Base-by-base conservation (phyloP, 2,329 filamentous ascomycete genomes). In the Paracorniculantispora psalliotae region DNA sequence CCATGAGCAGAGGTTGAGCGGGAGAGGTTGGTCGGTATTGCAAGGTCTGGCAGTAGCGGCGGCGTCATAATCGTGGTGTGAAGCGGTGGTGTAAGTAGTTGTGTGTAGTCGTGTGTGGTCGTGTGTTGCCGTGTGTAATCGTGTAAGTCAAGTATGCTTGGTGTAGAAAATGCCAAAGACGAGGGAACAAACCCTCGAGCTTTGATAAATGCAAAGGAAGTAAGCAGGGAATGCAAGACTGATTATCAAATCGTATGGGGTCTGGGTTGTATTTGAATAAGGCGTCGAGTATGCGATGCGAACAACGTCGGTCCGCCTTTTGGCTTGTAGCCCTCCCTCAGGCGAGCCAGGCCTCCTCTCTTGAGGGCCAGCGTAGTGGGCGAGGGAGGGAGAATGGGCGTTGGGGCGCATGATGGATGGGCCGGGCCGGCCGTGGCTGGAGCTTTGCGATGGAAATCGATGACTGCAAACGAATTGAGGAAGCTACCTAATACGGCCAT, bases 1-100 rank as follows among this genome's bases (percentile, higher is more conserved):
- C 67, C 69, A 5, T 67, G 65, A 30, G 66, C 67, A 39, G 69
- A 67, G 19, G 70, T 69, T 49, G 71, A 59, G 17, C 49, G 23
- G n/a, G 55, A 58, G 8, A 47, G 26, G 13, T 44, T 17, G 2
- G 37, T 21, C 2, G 35, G 50, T 13, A 53, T 43, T 4, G 37
- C 17, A 19, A 46, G 41, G 21, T 13, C n/a, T 25, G 28, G 41
- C 12, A 26, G 41, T 19, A 19, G 25, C 13, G 43, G 53, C 10
- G 44, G 23, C 19, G 53, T 48, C 53, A 56, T 56, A 19, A 23
- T 28, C 17, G 43, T 12, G 23, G n/a, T 4, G 35, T 37, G 26
- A 17, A 43, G 50, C 10, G 4, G 4, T 13, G 13, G 13, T 46
- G 39, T 35, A 37, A 15, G 9, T 15, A 17, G 8, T 9, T 23